Base-by-base conservation (phyloP, 306 rosid species). In the Lathyrus tuberosus region DNA sequence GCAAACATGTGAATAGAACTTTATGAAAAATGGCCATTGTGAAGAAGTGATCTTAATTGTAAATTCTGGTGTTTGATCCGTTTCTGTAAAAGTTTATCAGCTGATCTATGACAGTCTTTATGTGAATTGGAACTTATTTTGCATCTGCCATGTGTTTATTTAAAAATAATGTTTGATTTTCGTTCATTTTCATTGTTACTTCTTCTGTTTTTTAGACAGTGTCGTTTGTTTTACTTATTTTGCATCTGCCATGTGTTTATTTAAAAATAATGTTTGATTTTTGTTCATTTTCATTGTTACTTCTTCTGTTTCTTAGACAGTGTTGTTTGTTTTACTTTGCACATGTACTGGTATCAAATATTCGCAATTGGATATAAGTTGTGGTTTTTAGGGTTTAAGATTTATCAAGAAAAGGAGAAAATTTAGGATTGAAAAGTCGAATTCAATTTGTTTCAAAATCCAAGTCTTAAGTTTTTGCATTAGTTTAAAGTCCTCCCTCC, bases 1-100 rank as follows among this genome's bases (percentile, higher is more conserved):
- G 15, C 31, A 61, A 72, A 75, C 57, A 31, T 81, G 85, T 81
- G 84, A 75, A 81, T 77, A 78, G 70, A 51, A 68, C 53, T 71
- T 18, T 37, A 38, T 28, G 38, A 12, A 22, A 30, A 57, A 28
- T 3, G 10, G 8, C 20, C 18, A 57, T 5, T 22, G 31, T 16
- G 54, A 72, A 73, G 72, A 28, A 58, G 49, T 65, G 54, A 51
- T 54, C 56, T 72, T 58, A 67, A 69, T 64, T 85, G 85, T 85
- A 81, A 56, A 85, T 77, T 72, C 69, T 56, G 33, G 28, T 62
- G 57, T 59, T 82, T 70, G 57, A 59, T 69, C 33, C 22, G 11
- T 35, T 74, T 65, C 41, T 58, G 46, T 17, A 24, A 38, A 59
- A 67, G 76, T 64, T 53, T 33, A 40, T 63, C 5, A 28, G 6